Evolutionary conservation across 352 stramenopile genomes (phyloP).

Genomic region (Phytophthora citricola): DNA sequence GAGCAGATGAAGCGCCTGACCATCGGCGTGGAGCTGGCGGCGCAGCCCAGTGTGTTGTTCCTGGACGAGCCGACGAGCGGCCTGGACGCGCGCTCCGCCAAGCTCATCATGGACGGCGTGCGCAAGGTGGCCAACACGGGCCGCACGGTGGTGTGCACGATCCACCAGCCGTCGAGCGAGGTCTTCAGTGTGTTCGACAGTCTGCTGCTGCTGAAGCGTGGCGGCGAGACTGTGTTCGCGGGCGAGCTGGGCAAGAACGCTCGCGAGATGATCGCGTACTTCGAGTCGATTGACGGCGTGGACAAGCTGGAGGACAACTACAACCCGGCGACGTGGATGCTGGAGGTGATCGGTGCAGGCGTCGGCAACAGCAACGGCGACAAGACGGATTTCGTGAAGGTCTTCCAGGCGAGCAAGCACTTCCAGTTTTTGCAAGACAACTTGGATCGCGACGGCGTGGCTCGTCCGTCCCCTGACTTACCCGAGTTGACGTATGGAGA

Average conservation of each 20-base stretch:
- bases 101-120: conserved; percentile 87
- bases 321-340: conserved; percentile 75
- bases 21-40: conserved; percentile 28
- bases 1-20: conserved; percentile 50
- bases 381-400: conserved; percentile 43
- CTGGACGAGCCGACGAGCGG: conserved; percentile 87
- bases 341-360: conserved; percentile 54
- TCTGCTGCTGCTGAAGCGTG: conserved; percentile 32
- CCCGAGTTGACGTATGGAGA: background rate
- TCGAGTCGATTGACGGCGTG: conserved; percentile 42
- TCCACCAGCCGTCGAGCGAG: conserved; percentile 91
- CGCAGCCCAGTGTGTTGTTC: conserved; percentile 32
- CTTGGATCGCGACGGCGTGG: conserved; percentile 41
- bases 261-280: conserved; percentile 39
- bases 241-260: conserved; percentile 56
- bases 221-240: conserved; percentile 59
- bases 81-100: conserved; percentile 87
- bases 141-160: conserved; percentile 89
- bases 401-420: conserved; percentile 41
- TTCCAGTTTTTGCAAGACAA: conserved; percentile 37
- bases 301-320: conserved; percentile 60
- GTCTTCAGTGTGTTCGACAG: conserved; percentile 67
- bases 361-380: conserved; percentile 36
- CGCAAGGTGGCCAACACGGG: conserved; percentile 84
- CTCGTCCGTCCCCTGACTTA: conserved; percentile 19